Percentiles rank a stretch among this genome's conserved stretches.
Conservation (phyloP, 2,329 filamentous ascomycete genomes). For the Neocucurbitaria cava region DNA sequence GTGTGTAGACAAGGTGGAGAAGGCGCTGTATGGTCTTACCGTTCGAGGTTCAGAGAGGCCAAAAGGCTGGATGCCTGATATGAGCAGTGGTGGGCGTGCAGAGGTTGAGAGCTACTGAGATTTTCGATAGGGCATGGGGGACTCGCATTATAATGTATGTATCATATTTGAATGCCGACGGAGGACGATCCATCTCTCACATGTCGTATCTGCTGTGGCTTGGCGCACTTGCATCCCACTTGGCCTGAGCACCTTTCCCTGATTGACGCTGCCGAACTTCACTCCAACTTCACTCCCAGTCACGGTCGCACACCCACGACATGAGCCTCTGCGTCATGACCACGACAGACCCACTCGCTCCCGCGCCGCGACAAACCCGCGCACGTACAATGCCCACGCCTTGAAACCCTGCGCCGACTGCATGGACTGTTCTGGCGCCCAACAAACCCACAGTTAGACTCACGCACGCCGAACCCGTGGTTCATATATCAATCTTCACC, state of each 20-base stretch:
- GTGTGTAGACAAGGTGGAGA: conserved; percentile 94
- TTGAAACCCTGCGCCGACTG: conserved; percentile 26
- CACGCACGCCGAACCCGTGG: conserved; percentile 16
- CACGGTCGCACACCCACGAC: conserved; percentile 16
- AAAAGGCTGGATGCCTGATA: conserved; percentile 88
- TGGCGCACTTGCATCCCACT: conserved; percentile 10
- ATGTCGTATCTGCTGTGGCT: conserved; percentile 15
- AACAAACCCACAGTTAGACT: conserved; percentile 26
- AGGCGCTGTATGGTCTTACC: conserved; percentile 83
- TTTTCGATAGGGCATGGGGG: background rate
- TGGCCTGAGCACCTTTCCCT: conserved; percentile 23
- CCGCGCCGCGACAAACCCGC: conserved; percentile 29
- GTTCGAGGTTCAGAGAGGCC: conserved; percentile 89
- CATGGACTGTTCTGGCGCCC: conserved; percentile 33
- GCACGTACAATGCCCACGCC: conserved; percentile 34
- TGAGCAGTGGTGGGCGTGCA: conserved; percentile 55
- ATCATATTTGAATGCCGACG: background rate
- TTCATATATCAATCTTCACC: conserved; percentile 9
- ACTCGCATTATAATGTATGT: background rate
- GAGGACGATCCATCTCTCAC: background rate
- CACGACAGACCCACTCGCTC: conserved; percentile 26
- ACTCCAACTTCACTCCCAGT: conserved; percentile 17
- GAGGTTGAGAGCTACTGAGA: conserved; percentile 52
- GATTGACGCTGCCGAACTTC: conserved; percentile 18
- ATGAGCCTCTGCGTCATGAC: conserved; percentile 29